Base-by-base conservation (phyloP, 352 stramenopile species). In the Phytophthora foliorum region DNA sequence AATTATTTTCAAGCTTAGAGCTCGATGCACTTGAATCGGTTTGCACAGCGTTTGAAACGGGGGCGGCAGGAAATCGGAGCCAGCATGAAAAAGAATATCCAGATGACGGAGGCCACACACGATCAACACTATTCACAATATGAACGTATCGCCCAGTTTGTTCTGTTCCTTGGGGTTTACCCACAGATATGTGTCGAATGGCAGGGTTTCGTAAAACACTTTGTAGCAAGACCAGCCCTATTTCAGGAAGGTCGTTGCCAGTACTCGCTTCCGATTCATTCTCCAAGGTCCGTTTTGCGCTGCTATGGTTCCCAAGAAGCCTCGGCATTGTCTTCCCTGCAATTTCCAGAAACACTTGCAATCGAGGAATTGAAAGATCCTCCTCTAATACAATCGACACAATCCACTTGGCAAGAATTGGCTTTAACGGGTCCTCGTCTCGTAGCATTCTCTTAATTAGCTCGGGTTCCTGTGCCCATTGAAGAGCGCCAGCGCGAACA, bases 81-180 rank as follows among this genome's bases (percentile, higher is more conserved):
- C 88, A 95, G 36, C 82, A 93, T 2, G 82, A 82, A 68, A 94
- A 92, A 0, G 84, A 91, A 49, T 94, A 95, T 11, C 86, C 88
- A 31, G 81, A 90, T 32, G 80, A 70, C 17, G 88, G 81, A 25
- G 88, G 88, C 88, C 88, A 95, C 10, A 79, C 34, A 29, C 80
- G 80, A 61, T 93, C 86, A 9, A 51, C 52, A 51, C 63, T 82
- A 42, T 89, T 91, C 14, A 90, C 77, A 54, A 92, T 68, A 39
- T 92, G 83, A 19, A 92, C 69, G 32, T 93, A 93, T 29, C 79
- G 73, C 11, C 82, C 86, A 31, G 78, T 81, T 70, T 88, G 84
- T 17, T 63, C 74, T 7, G 69, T 64, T 45, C 72, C 70, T 27
- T 87, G 77, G 22, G 84, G 79, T 13, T 85, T 89, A 1, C 82